Evolutionary conservation across 2,329 filamentous ascomycete species (phyloP), one percentile per base, ranked within the genome.

Genomic region (Metarhizium sp.): DNA sequence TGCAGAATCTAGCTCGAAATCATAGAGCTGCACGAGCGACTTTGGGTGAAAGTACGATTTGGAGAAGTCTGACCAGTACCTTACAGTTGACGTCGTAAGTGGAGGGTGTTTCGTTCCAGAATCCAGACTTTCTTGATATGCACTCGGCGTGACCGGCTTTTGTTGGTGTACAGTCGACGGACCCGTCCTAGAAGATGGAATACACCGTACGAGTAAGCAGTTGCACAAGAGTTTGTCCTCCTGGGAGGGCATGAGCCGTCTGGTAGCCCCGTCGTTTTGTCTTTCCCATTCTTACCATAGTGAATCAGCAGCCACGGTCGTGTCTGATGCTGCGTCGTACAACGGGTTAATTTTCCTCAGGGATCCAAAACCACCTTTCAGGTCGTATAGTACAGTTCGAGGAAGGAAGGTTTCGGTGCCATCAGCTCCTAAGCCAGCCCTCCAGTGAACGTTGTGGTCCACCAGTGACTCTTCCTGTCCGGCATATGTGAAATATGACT

Each of bases 51-150:
- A 96, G 71, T 85, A 99, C n/a, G 94, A 81, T 30, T 90, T 84
- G 62, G 90, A 95, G 71, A 91, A 97, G 70, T 99, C 94, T 36
- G 91, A 95, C 92, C 94, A 99, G 73, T 94, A 97, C 54, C 90
- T 83, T n/a, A 97, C 88, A 11, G 82, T 80, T 6, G 84, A 80
- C 1, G 84, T 77, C 1, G 79, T 86, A 20, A 96, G 78, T 53
- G 76, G 73, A 0, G 87, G 80, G 0, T 87, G 81, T 6, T 85
- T 78, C 3, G 80, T 69, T 25, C 90, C 91, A 34, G 82, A 72
- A 62, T 96, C 88, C 3, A 97, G 81, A 60, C 84, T 87, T 64
- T 82, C 79, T 65, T 95, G 90, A 69, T 96, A 97, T 50, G 83
- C 76, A 65, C 82, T 90, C 57, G 81, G 82, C 42, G 78, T 73